Percentiles rank a stretch among this genome's conserved stretches.
These are phyloP conservation scores for Starmerella kuoi DNA, from an alignment of 805 yeast species.

Conservation along the genomic window DNA sequence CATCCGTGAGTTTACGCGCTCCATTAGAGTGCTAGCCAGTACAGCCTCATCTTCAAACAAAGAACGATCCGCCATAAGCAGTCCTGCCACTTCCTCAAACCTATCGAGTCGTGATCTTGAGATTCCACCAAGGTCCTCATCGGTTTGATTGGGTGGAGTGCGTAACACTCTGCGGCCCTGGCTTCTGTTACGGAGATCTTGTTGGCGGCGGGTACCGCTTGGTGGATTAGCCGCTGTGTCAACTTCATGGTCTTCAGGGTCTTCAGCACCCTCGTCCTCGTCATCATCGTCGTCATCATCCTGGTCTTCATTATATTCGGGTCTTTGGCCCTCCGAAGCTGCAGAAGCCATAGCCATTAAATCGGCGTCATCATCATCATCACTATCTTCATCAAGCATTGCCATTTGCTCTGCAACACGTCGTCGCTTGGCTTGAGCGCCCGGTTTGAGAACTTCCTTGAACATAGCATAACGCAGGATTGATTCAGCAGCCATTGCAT, in stretches of 20 bases:
- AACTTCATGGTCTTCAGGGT: slow-evolving; percentile 5
- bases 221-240: slow-evolving; percentile 15
- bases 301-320: slow-evolving; percentile 32
- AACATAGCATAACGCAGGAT: slow-evolving; percentile 75
- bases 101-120: slow-evolving; percentile 40
- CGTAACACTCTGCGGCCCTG: slow-evolving; percentile 18
- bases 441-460: slow-evolving; percentile 48
- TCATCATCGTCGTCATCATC: slow-evolving; percentile 35
- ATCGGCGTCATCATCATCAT: slow-evolving; percentile 26
- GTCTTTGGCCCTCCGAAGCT: not conserved
- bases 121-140: slow-evolving; percentile 30
- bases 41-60: slow-evolving; percentile 34
- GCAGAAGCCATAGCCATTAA: not conserved
- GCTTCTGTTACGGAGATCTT: not conserved
- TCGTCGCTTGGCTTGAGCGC: slow-evolving; percentile 28
- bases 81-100: slow-evolving; percentile 39
- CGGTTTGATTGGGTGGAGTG: slow-evolving; percentile 16
- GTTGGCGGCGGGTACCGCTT: slow-evolving; percentile 1
- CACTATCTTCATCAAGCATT: slow-evolving; percentile 23
- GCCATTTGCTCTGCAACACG: slow-evolving; percentile 23
- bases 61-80: slow-evolving; percentile 34
- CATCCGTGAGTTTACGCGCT: slow-evolving; percentile 35
- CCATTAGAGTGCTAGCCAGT: slow-evolving; percentile 31
- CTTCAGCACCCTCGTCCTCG: slow-evolving; percentile 31
- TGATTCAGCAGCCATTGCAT: slow-evolving; percentile 77